Evolutionary conservation across 2,329 filamentous ascomycete genomes (phyloP), one percentile per base, ranked within the genome.

Genomic region (Ophiostoma australiae): DNA sequence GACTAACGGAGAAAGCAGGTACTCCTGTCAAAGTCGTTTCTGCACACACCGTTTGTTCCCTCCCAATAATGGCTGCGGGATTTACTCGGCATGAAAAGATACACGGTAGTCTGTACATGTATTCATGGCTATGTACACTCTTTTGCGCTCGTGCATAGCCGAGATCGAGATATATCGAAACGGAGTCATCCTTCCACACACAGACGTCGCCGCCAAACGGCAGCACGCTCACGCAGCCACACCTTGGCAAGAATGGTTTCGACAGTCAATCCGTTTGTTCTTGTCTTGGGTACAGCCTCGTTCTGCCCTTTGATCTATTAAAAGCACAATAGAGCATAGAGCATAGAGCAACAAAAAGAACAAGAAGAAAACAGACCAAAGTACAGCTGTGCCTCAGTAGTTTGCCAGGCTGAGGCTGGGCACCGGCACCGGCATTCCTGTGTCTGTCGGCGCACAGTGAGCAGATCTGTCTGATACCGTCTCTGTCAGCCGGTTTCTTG

Each of bases 401-500:
- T n/a, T n/a, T n/a, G n/a, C n/a, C n/a, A n/a, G n/a, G n/a, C n/a
- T n/a, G 27, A 31, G 27, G 27, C 27, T 31, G 27, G 27, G 27
- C 27, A n/a, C 27, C 1, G 27, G 27, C 27, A 31, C 27, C 27
- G 27, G 27, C 27, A 31, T 31, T 31, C 27, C 27, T 31, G 27
- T 31, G 27, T 31, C 27, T 31, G 27, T 31, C 27, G 27, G 3
- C 3, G 3, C 27, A 1, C 10, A 39, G 37, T 39, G 37, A 39
- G 37, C 37, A 39, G 37, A 39, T 39, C 37, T 39, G 1, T 39
- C 37, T 39, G 8, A 13, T 13, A 39, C 37, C 13, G 10, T 39
- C 27, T 39, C 44, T n/a, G 44, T 48, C 44, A 48, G 20, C 52
- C 52, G 52, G 52, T 58, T 58, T 58, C 23, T 63, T 63, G 58